phyloP scores from a whole-genome alignment of 108 stramenopile genomes.

The Nannochloropsis salina region DNA sequence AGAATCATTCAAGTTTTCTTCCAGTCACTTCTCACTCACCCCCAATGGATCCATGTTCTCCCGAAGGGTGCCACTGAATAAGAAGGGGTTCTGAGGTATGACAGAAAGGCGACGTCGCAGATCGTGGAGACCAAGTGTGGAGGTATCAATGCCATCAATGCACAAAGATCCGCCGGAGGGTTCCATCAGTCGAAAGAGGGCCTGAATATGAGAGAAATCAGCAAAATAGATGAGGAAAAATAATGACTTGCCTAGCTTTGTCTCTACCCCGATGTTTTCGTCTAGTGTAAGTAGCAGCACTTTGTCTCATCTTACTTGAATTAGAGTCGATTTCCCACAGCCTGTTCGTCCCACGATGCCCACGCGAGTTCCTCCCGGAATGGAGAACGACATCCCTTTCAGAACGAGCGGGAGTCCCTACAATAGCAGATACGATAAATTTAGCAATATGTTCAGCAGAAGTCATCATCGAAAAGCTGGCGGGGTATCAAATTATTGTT shows the following conservation, averaged over 20 bases:
- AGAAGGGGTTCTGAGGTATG: constrained; percentile 83
- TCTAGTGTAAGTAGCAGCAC: no score
- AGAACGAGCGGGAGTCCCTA: constrained; percentile 44
- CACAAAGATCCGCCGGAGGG: constrained; percentile 58
- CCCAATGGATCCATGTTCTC: constrained; percentile 89
- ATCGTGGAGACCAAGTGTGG: constrained; percentile 67
- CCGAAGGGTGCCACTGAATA: constrained; percentile 82
- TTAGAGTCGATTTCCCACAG: constrained; percentile 28
- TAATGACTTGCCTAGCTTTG: neutral
- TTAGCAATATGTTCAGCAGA: neutral
- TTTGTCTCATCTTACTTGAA: constrained; percentile 36
- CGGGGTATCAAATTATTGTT: neutral
- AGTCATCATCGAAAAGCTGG: neutral
- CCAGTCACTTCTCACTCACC: constrained; percentile 45
- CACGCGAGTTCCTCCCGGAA: constrained; percentile 38
- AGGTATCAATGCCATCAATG: constrained; percentile 81
- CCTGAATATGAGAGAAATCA: constrained; percentile 17
- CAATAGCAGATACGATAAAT: neutral
- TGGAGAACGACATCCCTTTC: constrained; percentile 49
- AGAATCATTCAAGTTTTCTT: constrained; percentile 37
- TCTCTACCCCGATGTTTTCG: no score
- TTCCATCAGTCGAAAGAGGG: constrained; percentile 76
- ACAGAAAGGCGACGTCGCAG: constrained; percentile 74
- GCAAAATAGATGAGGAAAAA: neutral
- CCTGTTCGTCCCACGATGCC: constrained; percentile 48